Evolutionary conservation across 2,329 filamentous ascomycete genomes (phyloP).

Genomic region (Rasamsonia emersonii): DNA sequence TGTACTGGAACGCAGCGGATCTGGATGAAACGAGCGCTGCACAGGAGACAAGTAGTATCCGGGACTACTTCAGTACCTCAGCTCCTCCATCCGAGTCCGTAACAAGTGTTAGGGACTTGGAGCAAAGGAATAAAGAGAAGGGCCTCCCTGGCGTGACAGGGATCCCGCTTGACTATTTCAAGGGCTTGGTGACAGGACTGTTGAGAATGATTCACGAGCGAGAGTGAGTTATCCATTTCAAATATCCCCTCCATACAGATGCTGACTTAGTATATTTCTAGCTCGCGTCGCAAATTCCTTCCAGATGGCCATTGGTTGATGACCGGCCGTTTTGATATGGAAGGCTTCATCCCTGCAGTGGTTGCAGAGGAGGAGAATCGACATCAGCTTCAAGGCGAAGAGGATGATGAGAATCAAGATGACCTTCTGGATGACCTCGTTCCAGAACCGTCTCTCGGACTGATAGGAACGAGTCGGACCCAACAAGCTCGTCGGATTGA

Average conservation of each 20-base stretch:
- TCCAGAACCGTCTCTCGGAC: slow-evolving; percentile 25
- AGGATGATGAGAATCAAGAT: slow-evolving; percentile 47
- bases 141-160: slow-evolving; percentile 57
- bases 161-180: slow-evolving; percentile 69
- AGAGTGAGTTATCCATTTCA: slow-evolving; percentile 43
- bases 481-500: slow-evolving; percentile 57
- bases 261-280: slow-evolving; percentile 12
- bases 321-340: slow-evolving; percentile 80
- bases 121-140: slow-evolving; percentile 32
- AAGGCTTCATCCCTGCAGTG: slow-evolving; percentile 75
- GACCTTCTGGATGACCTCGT: slow-evolving; percentile 33
- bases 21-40: slow-evolving; percentile 38
- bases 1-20: slow-evolving; percentile 76
- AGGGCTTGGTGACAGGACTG: slow-evolving; percentile 68
- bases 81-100: slow-evolving; percentile 13
- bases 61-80: slow-evolving; percentile 36
- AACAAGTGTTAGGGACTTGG: slow-evolving; percentile 24
- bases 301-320: slow-evolving; percentile 87
- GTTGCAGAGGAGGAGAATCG: slow-evolving; percentile 76
- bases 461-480: slow-evolving; percentile 51
- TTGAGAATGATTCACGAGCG: slow-evolving; percentile 86
- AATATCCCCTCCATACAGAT: slow-evolving; percentile 1
- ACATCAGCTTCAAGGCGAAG: slow-evolving; percentile 58
- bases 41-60: slow-evolving; percentile 34
- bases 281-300: slow-evolving; percentile 74